Base-by-base conservation (phyloP, 176 grass and related monocot species). In the Aechmea fasciata region DNA sequence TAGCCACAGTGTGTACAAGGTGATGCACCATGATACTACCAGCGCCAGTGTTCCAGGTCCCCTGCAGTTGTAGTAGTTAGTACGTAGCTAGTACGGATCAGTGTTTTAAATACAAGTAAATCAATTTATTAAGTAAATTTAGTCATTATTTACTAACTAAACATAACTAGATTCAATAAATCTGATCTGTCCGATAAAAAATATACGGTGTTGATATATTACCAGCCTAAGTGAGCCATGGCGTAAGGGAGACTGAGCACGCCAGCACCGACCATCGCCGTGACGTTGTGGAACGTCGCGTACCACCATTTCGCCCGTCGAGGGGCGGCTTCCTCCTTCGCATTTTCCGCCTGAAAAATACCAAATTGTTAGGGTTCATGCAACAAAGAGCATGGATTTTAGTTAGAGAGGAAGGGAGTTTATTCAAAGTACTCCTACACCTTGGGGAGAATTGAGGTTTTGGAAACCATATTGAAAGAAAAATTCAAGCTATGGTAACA, bases 391-490 rank as follows among this genome's bases (percentile, higher is more conserved):
- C n/a, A 59, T 9, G 55, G 8, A 23, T 11, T 10, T 49, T 3
- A 75, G 22, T 49, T 22, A 47, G 47, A 13, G 11, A 66, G 2
- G 1, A 65, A 13, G 24, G 18, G 41, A 26, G 17, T 9, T 11
- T 41, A n/a, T n/a, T n/a, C n/a, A 0, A 4, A 22, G 41, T 50
- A 15, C n/a, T 64, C 69, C 63, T 69, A 57, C 33, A 87, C 85
- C 85, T 87, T 80, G 33, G 85, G 85, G 69, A 76, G 80, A 65
- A 76, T 72, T 19, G 85, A 72, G 68, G 84, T 41, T 7, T 41
- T 41, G 7, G 75, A 71, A 29, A 68, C 75, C 84, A 87, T 86
- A 63, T 10, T 47, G 33, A 64, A 10, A 55, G 1, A 59, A 17
- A 13, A 55, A n/a, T 13, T 63, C 15, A 11, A 14, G 47, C 47